Evolutionary conservation across 768 basidiomycete genomes (phyloP).

Genomic region (Podaxis mareebaensis): DNA sequence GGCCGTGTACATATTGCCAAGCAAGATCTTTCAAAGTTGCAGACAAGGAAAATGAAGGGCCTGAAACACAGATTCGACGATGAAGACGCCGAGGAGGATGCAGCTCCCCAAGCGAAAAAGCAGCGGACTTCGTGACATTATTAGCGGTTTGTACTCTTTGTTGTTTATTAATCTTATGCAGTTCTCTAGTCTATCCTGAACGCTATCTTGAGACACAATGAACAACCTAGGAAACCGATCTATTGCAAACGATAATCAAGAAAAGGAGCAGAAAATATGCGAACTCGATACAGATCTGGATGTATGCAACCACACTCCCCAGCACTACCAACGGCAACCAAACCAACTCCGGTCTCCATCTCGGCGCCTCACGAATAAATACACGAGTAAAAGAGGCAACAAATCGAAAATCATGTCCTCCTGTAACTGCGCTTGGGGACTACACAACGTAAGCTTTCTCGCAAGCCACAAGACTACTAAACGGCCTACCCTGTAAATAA

Average conservation of each 20-base stretch:
- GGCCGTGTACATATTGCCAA: slow-evolving; percentile 87
- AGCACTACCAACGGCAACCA: too few relatives aligned
- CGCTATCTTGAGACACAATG: neutral
- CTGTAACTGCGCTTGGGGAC: slow-evolving; percentile 1
- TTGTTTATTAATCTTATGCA: neutral
- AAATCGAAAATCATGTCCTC: neutral
- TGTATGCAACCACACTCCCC: too few relatives aligned
- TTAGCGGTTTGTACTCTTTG: slow-evolving; percentile 9
- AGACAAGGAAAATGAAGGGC: slow-evolving; percentile 97
- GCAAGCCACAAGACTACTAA: neutral
- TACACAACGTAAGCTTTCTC: neutral
- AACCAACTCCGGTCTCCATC: too few relatives aligned
- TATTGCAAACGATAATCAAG: neutral
- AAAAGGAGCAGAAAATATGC: neutral
- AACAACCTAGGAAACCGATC: neutral
- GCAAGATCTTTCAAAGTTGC: slow-evolving; percentile 85
- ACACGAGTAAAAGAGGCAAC: neutral
- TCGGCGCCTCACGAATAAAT: neutral
- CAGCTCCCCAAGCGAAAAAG: slow-evolving; percentile 6
- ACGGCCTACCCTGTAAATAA: slow-evolving; percentile 1
- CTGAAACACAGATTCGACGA: slow-evolving; percentile 35
- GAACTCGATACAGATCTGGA: too few relatives aligned
- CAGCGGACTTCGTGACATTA: slow-evolving; percentile 5
- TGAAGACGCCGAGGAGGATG: slow-evolving; percentile 16
- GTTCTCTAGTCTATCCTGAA: neutral